Conservation (phyloP, 2,329 filamentous ascomycete species). For the Chrysoporthe puriensis region DNA sequence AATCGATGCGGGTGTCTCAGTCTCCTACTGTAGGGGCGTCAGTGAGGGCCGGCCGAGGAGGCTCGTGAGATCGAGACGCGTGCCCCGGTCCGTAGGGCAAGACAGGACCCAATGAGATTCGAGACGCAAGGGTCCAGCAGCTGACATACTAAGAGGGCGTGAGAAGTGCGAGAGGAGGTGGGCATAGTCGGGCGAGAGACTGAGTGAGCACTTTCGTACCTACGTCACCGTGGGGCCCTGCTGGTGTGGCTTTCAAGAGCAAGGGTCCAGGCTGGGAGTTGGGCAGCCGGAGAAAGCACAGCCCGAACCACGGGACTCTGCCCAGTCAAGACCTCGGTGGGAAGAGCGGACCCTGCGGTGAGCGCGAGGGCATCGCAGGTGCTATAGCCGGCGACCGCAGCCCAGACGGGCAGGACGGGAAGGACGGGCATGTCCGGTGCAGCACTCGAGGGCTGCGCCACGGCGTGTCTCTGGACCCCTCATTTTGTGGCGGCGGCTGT, state of each 20-base stretch:
- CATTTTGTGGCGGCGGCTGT: neutral
- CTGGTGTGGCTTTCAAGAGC: neutral
- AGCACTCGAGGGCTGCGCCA: neutral
- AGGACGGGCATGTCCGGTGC: neutral
- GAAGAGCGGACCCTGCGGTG: too few species aligned
- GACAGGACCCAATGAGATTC: too few species aligned
- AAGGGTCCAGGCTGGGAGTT: conserved; percentile 11
- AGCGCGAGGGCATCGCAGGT: neutral
- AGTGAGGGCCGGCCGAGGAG: too few species aligned
- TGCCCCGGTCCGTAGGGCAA: too few species aligned
- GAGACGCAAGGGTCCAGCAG: too few species aligned
- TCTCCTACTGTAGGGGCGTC: neutral
- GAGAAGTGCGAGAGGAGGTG: neutral
- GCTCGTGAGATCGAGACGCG: too few species aligned
- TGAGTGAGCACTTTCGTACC: neutral
- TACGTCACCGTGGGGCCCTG: conserved; percentile 24
- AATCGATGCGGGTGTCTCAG: neutral
- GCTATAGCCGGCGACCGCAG: neutral
- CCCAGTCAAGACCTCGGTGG: too few species aligned
- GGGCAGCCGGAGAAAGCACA: conserved; percentile 9
- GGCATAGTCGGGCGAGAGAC: neutral
- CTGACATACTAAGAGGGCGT: neutral
- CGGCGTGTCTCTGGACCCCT: neutral
- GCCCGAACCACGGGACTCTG: neutral
- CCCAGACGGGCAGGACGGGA: neutral